Evolutionary conservation across 1,284 basidiomycete species (phyloP), one percentile per base, ranked within the genome.

Genomic region (Cutaneotrichosporon cyanovorans): DNA sequence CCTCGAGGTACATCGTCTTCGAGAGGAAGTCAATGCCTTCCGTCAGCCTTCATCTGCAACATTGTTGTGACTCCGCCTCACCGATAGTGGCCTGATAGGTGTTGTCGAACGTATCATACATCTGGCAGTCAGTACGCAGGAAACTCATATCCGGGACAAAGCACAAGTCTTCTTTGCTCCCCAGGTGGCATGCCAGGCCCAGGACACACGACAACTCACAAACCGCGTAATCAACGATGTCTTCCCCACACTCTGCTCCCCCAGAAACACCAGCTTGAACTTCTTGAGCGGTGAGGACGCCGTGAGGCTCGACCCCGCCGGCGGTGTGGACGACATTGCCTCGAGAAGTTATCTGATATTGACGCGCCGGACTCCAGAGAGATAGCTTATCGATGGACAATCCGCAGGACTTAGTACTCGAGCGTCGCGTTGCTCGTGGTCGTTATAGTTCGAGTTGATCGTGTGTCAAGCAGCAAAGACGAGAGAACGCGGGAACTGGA

Each of bases 21-120:
- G 89, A 93, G 69, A 99, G 76, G 71, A 98, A 98, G 76, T 99
- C 95, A 73, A 97, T 98, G 55, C 95, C 68, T 70, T 47, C 11
- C 12, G 32, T 44, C 38, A 39, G 34, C 19, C 10, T 19, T 34
- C 40, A 38, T 21, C 34, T 5, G 9, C 7, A 5, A 16, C 36
- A 4, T 10, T 11, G 2, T 3, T 9, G n/a, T n/a, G 15, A 20
- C 16, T 8, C 12, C 42, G 21, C 8, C 55, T 12, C 41, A 67
- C 67, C 95, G 68, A 99, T 99, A 12, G 95, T 99, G 12, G 95
- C 95, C 73, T 99, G 95, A 72, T 99, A 99, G 38, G 93, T 98
- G 73, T 95, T 96, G 77, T 99, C 95, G 71, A 99, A 99, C 0
- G 95, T 97, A 74, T 98, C 95, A 72, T 98, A 99, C 93, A 97